Evolutionary conservation across 352 stramenopile genomes (phyloP), one percentile per base, ranked within the genome.

Genomic region (Pseudoperonospora humuli): DNA sequence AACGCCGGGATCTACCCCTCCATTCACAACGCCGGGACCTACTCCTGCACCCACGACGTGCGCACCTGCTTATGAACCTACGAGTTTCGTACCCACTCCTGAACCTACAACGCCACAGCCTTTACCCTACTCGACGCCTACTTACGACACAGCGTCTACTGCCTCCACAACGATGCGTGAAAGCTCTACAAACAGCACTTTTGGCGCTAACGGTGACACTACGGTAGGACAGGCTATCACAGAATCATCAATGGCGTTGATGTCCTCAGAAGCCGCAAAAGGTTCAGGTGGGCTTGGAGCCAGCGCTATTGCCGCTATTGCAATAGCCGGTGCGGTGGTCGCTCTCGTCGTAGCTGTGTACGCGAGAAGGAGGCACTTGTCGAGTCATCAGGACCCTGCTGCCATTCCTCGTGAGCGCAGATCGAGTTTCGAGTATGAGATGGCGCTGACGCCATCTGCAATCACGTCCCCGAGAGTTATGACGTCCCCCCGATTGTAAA

Each of bases 401-500:
- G 11, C 39, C 5, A 37, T n/a, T n/a, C n/a, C 53, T 8, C 53
- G 40, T 11, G 42, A 47, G 38, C 53, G 47, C 31, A 44, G 54
- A 17, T 29, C 39, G 31, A 67, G 58, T 35, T 33, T 56, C 20
- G 58, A 67, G 35, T 67, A 67, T 45, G 58, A 63, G 32, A 64
- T 64, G 54, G 58, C 36, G 1, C 20, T 64, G 27, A 67, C 58
- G 26, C 58, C 58, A 19, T 35, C 49, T 25, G 39, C 25, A 5
- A 7, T 52, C 20, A 49, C 42, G 2, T 53, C 26, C 25, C 37
- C 41, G 13, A 27, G 11, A 19, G 14, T 32, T 4, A 51, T 66
- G 10, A 66, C 52, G 32, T 62, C 57, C 14, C 52, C 57, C 10
- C 50, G 51, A 44, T 26, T 58, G 50, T 65, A 57, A 48, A 25